Evolutionary conservation across 2,329 filamentous ascomycete species (phyloP).

Genomic region (Taxawa tesnikishii): DNA sequence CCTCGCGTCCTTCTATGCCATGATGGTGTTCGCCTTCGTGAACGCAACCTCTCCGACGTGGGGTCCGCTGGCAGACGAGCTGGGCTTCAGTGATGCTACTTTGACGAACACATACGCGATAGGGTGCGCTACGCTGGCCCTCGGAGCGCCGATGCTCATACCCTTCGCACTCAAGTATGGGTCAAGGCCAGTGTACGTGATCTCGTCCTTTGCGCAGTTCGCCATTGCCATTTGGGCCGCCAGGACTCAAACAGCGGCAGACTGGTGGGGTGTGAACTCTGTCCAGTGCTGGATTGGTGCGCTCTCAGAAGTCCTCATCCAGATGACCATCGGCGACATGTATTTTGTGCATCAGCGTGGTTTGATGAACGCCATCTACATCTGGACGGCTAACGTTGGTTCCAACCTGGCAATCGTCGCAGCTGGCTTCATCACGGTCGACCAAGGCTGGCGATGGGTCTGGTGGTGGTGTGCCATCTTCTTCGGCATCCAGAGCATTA

Average conservation of each 20-base stretch:
- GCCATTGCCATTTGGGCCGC: conserved; percentile 37
- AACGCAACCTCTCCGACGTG: conserved; percentile 31
- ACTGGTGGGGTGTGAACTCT: conserved; percentile 32
- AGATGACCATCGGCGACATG: conserved; percentile 35
- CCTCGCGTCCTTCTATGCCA: conserved; percentile 29
- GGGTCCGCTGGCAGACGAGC: conserved; percentile 28
- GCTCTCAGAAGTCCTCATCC: conserved; percentile 39
- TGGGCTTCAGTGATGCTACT: conserved; percentile 27
- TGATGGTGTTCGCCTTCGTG: conserved; percentile 29
- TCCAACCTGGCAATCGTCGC: conserved; percentile 26
- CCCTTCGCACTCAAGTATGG: conserved; percentile 40
- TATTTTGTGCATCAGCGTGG: conserved; percentile 34
- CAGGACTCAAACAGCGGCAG: conserved; percentile 25
- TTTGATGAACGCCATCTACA: conserved; percentile 35
- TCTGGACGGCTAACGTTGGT: conserved; percentile 22
- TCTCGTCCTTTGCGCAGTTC: conserved; percentile 36
- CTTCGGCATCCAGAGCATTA: conserved; percentile 23
- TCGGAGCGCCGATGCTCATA: conserved; percentile 37
- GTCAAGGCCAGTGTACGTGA: conserved; percentile 37
- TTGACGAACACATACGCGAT: conserved; percentile 36
- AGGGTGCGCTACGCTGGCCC: conserved; percentile 32
- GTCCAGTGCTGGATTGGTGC: conserved; percentile 33
- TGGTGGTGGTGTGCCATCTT: conserved; percentile 36
- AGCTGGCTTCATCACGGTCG: conserved; percentile 27
- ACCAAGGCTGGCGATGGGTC: conserved; percentile 38